Base-by-base conservation (phyloP, 2,329 filamentous ascomycete species). In the Fusarium verticillioides region DNA sequence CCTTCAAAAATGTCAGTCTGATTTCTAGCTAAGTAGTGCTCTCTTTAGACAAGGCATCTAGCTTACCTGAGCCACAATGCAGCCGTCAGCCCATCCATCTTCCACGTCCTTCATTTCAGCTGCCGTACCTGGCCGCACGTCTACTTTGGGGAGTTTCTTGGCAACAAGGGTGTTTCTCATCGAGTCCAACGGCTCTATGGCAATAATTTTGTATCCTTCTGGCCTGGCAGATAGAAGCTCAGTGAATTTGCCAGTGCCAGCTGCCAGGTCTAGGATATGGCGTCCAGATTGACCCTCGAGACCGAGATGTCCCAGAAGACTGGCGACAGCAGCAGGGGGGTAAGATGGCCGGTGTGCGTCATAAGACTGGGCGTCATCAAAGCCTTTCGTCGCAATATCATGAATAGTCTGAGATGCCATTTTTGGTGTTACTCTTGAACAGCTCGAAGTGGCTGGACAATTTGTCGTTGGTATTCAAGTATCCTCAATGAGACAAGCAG, bases 241-340 rank as follows among this genome's bases (percentile, higher is more conserved):
- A 0, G 92, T 93, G 77, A 93, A 91, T 77, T 93, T 93, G 32
- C 92, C 92, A 2, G 91, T 93, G 1, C 92, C 91, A 7, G 91
- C 90, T 4, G 87, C 92, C 23, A 94, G 83, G 78, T 94, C 92
- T 30, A 93, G 79, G 44, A 93, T 81, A 49, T 81, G 85, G 19
- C 87, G 86, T 50, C 83, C 82, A 11, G 81, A 58, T 23, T 84
- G 77, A 32, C 83, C 85, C 34, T 84, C 81, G 13, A 94, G 79
- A 10, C 84, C 81, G n/a, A 92, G 82, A 54, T 86, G 83, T 21
- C 79, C 75, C 7, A 95, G 86, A 23, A 95, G 87, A 40, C 82
- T 81, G 26, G 88, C 83, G 19, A 93, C 87, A 9, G 89, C 88
- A 63, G 86, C 85, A 2, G 84, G 73, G 3, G 89, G 87, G 80